phyloP scores from a whole-genome alignment of 805 yeast species.

The Wickerhamomyces kurtzmanii region DNA sequence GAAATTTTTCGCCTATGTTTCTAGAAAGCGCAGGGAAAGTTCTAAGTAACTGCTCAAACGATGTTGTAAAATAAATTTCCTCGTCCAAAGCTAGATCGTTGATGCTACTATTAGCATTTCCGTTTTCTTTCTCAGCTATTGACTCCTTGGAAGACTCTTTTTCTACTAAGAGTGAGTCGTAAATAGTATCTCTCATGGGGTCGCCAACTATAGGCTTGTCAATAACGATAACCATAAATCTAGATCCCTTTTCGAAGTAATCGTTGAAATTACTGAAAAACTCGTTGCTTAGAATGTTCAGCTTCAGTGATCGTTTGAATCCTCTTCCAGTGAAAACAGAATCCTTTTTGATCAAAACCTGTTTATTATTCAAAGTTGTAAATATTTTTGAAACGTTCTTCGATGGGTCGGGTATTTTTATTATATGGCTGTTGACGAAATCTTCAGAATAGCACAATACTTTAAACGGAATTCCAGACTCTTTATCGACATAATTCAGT shows the following conservation, averaged over 20 bases:
- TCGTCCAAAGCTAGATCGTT: too few relatives aligned
- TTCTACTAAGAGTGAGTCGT: neutral
- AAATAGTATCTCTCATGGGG: slow-evolving; percentile 4
- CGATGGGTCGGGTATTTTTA: slow-evolving; percentile 25
- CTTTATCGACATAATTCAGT: slow-evolving; percentile 26
- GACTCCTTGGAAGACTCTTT: too few relatives aligned
- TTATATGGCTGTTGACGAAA: slow-evolving; percentile 54
- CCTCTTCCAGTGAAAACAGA: slow-evolving; percentile 48
- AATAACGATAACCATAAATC: slow-evolving; percentile 47
- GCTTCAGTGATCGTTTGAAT: slow-evolving; percentile 33
- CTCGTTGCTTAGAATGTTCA: slow-evolving; percentile 33
- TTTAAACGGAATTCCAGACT: slow-evolving; percentile 25
- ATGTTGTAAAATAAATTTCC: too few relatives aligned
- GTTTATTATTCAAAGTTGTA: slow-evolving; percentile 45
- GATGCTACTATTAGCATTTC: too few relatives aligned
- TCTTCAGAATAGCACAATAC: slow-evolving; percentile 52
- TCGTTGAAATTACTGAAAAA: slow-evolving; percentile 47
- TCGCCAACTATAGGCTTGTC: slow-evolving; percentile 45
- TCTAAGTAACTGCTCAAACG: slow-evolving; percentile 28
- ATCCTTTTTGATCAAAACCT: slow-evolving; percentile 46
- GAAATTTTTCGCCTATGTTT: slow-evolving; percentile 28
- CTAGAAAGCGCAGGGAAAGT: slow-evolving; percentile 27
- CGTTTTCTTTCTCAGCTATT: too few relatives aligned
- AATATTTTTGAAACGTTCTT: slow-evolving; percentile 26
- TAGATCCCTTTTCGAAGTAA: slow-evolving; percentile 46